These are phyloP conservation scores for Paralagenidium karlingii DNA, from an alignment of 352 stramenopile genomes.

Conservation along the genomic window DNA sequence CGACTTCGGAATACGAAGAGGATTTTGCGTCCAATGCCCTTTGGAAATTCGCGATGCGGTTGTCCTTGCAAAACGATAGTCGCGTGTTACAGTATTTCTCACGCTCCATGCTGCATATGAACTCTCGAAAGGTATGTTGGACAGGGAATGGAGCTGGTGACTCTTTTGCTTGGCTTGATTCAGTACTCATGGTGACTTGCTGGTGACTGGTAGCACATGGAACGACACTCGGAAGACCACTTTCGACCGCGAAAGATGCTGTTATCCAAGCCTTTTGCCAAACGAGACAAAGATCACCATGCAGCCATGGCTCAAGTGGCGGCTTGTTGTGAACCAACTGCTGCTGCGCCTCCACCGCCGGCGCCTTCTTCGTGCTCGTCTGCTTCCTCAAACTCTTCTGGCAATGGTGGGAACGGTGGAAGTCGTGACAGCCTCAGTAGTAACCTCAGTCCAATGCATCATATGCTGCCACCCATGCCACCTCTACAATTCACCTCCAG, in stretches of 20 bases:
- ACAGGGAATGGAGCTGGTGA: conserved; percentile 1
- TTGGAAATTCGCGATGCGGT: conserved; percentile 46
- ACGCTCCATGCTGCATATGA: conserved; percentile 42
- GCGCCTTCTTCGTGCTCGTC: conserved; percentile 2
- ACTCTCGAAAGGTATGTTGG: conserved; percentile 32
- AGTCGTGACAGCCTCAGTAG: no score
- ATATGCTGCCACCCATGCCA: conserved; percentile 32
- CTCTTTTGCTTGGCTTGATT: not conserved
- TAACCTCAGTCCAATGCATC: no score
- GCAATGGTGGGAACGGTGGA: no score
- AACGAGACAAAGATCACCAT: not conserved
- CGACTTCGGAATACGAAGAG: no score
- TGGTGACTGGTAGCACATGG: conserved; percentile 14
- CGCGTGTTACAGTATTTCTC: conserved; percentile 51
- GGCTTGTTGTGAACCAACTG: not conserved
- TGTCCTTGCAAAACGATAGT: conserved; percentile 55
- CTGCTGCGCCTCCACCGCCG: not conserved
- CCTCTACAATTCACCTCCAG: conserved; percentile 46
- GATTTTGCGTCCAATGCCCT: no score
- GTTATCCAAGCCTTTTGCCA: conserved; percentile 1
- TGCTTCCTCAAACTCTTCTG: conserved; percentile 7
- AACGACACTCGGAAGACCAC: conserved; percentile 2
- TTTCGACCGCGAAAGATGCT: not conserved
- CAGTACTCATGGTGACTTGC: not conserved
- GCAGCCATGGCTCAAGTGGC: not conserved